phyloP scores from a whole-genome alignment of 805 yeast genomes.

The Kluyveromyces nonfermentans region DNA sequence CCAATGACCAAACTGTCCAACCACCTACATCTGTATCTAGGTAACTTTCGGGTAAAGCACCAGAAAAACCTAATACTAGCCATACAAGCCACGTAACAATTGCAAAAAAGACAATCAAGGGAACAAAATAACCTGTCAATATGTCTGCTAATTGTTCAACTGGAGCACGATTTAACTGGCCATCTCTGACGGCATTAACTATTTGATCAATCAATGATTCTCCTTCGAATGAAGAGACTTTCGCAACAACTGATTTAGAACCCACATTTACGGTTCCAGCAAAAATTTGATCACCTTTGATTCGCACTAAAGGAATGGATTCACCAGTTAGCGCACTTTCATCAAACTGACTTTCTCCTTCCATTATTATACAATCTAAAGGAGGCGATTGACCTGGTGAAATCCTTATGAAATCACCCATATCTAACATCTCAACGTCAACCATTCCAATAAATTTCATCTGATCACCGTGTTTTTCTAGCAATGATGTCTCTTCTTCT shows the following conservation, averaged over 20 bases:
- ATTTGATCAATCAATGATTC: conserved; percentile 63
- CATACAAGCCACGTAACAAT: conserved; percentile 60
- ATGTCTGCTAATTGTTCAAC: conserved; percentile 62
- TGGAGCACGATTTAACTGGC: conserved; percentile 65
- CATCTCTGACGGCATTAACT: conserved; percentile 59
- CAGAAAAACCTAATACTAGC: conserved; percentile 48
- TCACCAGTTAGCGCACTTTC: conserved; percentile 59
- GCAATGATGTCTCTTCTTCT: conserved; percentile 38
- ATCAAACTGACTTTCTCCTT: conserved; percentile 43
- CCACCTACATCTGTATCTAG: conserved; percentile 62
- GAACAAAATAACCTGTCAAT: conserved; percentile 65
- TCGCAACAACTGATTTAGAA: conserved; percentile 42
- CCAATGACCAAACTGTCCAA: conserved; percentile 70
- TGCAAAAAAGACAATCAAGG: conserved; percentile 52
- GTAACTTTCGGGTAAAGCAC: conserved; percentile 43
- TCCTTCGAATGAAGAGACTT: conserved; percentile 48
- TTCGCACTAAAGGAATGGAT: conserved; percentile 47
- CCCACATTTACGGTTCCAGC: conserved; percentile 69
- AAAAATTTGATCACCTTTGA: conserved; percentile 55
- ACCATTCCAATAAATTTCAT: conserved; percentile 26
- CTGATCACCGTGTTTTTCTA: conserved; percentile 11
- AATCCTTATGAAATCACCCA: conserved; percentile 41
- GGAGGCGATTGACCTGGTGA: conserved; percentile 53
- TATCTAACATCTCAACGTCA: conserved; percentile 38
- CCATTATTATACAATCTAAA: conserved; percentile 42